These are phyloP conservation scores for Coemansia sp. DNA, from an alignment of 192 early-diverging fungal genomes.

Conservation along the genomic window DNA sequence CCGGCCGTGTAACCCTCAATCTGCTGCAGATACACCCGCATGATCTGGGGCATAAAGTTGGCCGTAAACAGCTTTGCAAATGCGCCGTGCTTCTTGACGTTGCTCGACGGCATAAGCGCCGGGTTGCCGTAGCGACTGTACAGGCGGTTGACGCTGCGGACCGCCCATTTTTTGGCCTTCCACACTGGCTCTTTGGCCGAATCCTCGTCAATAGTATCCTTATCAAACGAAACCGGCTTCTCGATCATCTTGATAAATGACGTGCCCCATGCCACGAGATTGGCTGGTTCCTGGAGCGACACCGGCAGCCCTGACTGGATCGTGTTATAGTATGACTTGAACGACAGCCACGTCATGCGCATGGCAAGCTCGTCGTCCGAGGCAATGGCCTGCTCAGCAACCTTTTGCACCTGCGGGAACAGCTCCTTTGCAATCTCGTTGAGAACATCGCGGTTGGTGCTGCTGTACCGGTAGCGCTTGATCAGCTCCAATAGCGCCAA, in stretches of 20 bases:
- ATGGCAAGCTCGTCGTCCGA: slow-evolving; percentile 72
- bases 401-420: slow-evolving; percentile 76
- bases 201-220: slow-evolving; percentile 63
- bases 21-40: slow-evolving; percentile 81
- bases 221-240: slow-evolving; percentile 62
- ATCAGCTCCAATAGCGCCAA: slow-evolving; percentile 77
- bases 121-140: slow-evolving; percentile 76
- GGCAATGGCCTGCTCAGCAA: slow-evolving; percentile 65
- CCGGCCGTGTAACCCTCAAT: slow-evolving; percentile 73
- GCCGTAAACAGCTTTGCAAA: slow-evolving; percentile 85
- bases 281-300: slow-evolving; percentile 63
- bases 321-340: slow-evolving; percentile 78
- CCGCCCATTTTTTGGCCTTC: slow-evolving; percentile 96
- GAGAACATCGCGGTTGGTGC: slow-evolving; percentile 64
- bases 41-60: slow-evolving; percentile 88
- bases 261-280: slow-evolving; percentile 86
- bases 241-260: slow-evolving; percentile 79
- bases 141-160: slow-evolving; percentile 81
- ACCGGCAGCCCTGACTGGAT: slow-evolving; percentile 60
- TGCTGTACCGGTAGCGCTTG: slow-evolving; percentile 73
- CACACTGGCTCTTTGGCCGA: slow-evolving; percentile 81
- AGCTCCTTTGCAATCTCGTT: slow-evolving; percentile 70
- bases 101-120: slow-evolving; percentile 56
- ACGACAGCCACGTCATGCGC: slow-evolving; percentile 78
- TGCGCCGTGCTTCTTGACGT: slow-evolving; percentile 48